These are phyloP conservation scores for Fragaria iinumae DNA, from an alignment of 306 rosid species.

Conservation along the genomic window DNA sequence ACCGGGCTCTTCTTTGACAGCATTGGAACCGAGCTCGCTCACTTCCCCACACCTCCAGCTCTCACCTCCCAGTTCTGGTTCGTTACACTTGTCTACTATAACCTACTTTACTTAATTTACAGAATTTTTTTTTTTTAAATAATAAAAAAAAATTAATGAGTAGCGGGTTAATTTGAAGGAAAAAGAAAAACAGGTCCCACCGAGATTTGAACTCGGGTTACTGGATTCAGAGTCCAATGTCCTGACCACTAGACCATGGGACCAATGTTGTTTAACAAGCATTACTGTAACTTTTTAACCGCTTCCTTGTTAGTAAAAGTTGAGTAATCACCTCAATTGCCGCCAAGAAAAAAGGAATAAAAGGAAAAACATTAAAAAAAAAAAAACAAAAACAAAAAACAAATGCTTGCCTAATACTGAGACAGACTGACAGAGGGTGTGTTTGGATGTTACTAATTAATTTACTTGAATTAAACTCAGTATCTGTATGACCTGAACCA, in stretches of 20 bases:
- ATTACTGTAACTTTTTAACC: too few species aligned
- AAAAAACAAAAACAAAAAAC: too few species aligned
- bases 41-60: conserved; percentile 92
- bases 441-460: too few species aligned
- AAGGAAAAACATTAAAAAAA: too few species aligned
- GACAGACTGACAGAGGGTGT: too few species aligned
- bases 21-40: conserved; percentile 90
- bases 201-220: conserved; percentile 65
- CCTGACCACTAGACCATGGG: conserved; percentile 58
- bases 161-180: background rate
- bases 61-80: conserved; percentile 77
- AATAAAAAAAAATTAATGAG: background rate
- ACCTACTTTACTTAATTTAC: background rate
- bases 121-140: too few species aligned
- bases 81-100: conserved; percentile 3
- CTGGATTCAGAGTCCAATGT: conserved; percentile 44
- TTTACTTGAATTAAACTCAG: background rate
- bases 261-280: background rate
- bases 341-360: too few species aligned
- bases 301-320: too few species aligned
- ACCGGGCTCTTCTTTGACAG: conserved; percentile 89
- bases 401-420: too few species aligned
- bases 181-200: conserved; percentile 42
- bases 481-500: background rate
- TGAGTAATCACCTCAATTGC: too few species aligned